phyloP scores from a whole-genome alignment of 176 grass and related monocot species.

The Ensete glaucum region DNA sequence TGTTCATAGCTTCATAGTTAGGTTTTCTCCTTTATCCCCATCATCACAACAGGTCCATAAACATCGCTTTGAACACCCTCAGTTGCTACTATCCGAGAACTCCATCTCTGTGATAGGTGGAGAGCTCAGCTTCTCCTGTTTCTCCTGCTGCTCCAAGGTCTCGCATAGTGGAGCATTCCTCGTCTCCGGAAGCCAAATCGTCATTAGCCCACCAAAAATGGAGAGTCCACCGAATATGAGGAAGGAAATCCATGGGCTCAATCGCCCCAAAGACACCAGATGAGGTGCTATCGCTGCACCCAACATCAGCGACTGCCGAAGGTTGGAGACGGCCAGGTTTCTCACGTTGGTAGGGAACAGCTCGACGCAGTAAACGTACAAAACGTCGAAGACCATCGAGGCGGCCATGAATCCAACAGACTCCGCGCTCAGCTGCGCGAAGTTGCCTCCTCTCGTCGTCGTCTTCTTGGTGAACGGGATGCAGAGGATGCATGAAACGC shows the following conservation, averaged over 20 bases:
- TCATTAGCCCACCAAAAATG: slow-evolving; percentile 12
- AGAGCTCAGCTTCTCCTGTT: slow-evolving; percentile 19
- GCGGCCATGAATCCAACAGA: slow-evolving; percentile 42
- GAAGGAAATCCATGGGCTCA: slow-evolving; percentile 25
- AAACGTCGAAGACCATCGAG: slow-evolving; percentile 12
- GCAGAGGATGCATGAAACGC: slow-evolving; percentile 31
- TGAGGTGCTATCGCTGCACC: slow-evolving; percentile 27
- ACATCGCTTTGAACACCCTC: too few relatives aligned
- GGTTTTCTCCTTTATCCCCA: too few relatives aligned
- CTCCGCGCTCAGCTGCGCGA: slow-evolving; percentile 30
- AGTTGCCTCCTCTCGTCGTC: slow-evolving; percentile 23
- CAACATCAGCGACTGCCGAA: slow-evolving; percentile 18
- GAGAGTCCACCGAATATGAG: slow-evolving; percentile 11
- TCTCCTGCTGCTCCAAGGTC: slow-evolving; percentile 46
- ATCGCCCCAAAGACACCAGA: slow-evolving; percentile 20
- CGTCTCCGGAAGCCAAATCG: slow-evolving; percentile 21
- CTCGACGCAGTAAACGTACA: slow-evolving; percentile 21
- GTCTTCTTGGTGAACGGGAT: slow-evolving; percentile 20
- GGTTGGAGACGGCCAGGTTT: slow-evolving; percentile 15
- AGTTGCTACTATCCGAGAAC: neutral
- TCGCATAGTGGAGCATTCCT: slow-evolving; percentile 28
- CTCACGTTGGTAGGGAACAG: slow-evolving; percentile 21
- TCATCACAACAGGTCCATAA: too few relatives aligned
- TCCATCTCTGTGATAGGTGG: slow-evolving; percentile 16
- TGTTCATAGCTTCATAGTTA: too few relatives aligned